Evolutionary conservation across 2,329 filamentous ascomycete species (phyloP).

Genomic region (Geoglossum cookeanum): DNA sequence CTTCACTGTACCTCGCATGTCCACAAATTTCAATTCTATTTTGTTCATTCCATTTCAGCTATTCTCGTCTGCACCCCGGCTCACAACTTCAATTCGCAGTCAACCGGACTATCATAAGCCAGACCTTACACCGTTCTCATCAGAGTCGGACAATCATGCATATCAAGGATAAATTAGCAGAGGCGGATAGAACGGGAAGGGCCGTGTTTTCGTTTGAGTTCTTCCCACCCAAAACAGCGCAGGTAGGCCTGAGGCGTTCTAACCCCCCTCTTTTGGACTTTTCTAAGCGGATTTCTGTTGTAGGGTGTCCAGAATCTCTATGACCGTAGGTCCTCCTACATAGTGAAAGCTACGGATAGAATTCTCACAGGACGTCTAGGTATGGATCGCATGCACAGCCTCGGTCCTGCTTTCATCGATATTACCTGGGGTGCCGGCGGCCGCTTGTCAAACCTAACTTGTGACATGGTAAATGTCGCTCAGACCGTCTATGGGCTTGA

Average conservation of each 20-base stretch:
- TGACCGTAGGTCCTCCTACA: slow-evolving; percentile 38
- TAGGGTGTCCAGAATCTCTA: slow-evolving; percentile 93
- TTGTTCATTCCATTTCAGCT: not conserved
- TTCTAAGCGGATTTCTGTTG: not conserved
- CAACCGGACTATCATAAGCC: not conserved
- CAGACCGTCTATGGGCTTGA: slow-evolving; percentile 91
- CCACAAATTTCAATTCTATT: slow-evolving; percentile 2
- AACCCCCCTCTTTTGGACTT: slow-evolving; percentile 4
- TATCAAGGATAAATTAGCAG: slow-evolving; percentile 76
- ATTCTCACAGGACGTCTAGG: slow-evolving; percentile 9
- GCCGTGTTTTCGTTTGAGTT: slow-evolving; percentile 98
- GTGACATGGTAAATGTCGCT: slow-evolving; percentile 92
- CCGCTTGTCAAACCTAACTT: slow-evolving; percentile 74
- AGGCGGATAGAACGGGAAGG: slow-evolving; percentile 57
- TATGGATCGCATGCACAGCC: slow-evolving; percentile 96
- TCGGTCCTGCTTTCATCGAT: slow-evolving; percentile 91
- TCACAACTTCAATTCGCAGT: not conserved
- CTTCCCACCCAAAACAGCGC: slow-evolving; percentile 93
- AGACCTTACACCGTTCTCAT: not conserved
- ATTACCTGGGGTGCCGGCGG: slow-evolving; percentile 97
- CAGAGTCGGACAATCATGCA: slow-evolving; percentile 45
- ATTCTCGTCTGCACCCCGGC: not conserved
- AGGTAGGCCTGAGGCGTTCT: slow-evolving; percentile 22
- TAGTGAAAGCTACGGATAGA: not conserved
- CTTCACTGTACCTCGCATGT: not conserved